A percentile compares a stretch with the other conserved stretches of the same genome.
These are phyloP conservation scores for Pseudopithomyces chartarum DNA, from an alignment of 2,329 filamentous ascomycete genomes.

Conservation along the genomic window DNA sequence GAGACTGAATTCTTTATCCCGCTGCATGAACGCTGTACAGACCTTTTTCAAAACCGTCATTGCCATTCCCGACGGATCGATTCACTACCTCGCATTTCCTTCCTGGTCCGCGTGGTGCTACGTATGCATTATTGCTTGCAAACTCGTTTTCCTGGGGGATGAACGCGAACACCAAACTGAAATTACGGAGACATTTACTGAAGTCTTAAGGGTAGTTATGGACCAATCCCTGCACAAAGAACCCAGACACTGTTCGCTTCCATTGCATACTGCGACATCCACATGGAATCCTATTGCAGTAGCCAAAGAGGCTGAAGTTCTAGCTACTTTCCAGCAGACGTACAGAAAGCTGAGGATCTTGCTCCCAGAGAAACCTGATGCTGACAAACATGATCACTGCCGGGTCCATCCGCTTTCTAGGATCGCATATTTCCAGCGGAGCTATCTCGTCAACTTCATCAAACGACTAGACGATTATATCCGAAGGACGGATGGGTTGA, in stretches of 20 bases:
- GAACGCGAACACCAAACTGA: constrained; percentile 18
- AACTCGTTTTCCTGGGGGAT: constrained; percentile 29
- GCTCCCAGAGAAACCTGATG: constrained; percentile 6
- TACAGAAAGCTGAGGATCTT: constrained; percentile 24
- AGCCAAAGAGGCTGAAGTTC: constrained; percentile 18
- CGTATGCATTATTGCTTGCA: constrained; percentile 28
- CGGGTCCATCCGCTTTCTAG: constrained; percentile 16
- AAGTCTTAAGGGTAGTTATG: constrained; percentile 14
- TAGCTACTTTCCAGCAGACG: constrained; percentile 19
- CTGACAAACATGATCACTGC: background rate
- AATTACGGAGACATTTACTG: constrained; percentile 14
- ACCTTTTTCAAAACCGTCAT: constrained; percentile 19
- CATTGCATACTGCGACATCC: background rate
- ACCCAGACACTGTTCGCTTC: background rate
- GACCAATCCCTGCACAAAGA: constrained; percentile 4
- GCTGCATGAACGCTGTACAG: constrained; percentile 14
- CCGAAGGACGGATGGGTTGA: background rate
- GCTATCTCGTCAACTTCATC: constrained; percentile 20
- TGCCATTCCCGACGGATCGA: constrained; percentile 5
- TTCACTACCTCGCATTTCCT: constrained; percentile 21
- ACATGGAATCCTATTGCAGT: constrained; percentile 23
- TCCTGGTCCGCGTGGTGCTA: constrained; percentile 30
- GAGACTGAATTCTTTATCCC: constrained; percentile 15
- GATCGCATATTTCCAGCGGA: constrained; percentile 20
- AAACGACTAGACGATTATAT: constrained; percentile 21